Base-by-base conservation (phyloP, 176 grass and related monocot genomes). In the Triticum monococcum region DNA sequence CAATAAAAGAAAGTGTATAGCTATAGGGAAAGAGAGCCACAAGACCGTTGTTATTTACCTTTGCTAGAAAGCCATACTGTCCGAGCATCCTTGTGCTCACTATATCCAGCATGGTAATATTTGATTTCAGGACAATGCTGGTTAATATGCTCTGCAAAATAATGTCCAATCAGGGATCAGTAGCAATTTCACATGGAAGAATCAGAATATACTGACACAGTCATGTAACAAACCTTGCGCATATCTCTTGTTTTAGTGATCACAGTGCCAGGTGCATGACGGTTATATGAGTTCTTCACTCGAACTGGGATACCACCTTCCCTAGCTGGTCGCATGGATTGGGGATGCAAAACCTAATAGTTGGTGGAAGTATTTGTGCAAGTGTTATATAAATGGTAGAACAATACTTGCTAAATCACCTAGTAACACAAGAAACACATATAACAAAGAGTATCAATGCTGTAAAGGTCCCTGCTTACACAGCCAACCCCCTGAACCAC, bases 51-150 rank as follows among this genome's bases (percentile, higher is more conserved):
- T 23, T 63, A 33, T 22, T 7, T 86, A 95, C 95, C 95, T 95
- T 98, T 6, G 95, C 95, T 90, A 98, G 88, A 86, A 98, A 98
- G 75, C 95, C 95, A 83, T 32, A 98, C 70, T 98, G 95, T 8
- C 93, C 95, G 5, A 98, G 95, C 96, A 98, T 98, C 82, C 93
- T 72, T 84, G 96, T 98, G 84, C 96, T 98, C 65, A 91, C 96
- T 87, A 98, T 95, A 90, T 98, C 96, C 63, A 98, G 88, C 96
- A 95, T 95, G 20, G 96, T 98, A 64, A 98, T 91, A 89, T 98
- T 95, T 83, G 96, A 95, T 92, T 98, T 98, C 89, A 98, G 64
- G 33, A 98, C 96, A 70, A 98, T 98, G 77, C 96, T 98, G 64
- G 96, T 98, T 63, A 98, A 77, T 84, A 98, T 78, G 81, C 88